Evolutionary conservation across 1,284 basidiomycete species (phyloP).

Genomic region (Agroathelia rolfsii): DNA sequence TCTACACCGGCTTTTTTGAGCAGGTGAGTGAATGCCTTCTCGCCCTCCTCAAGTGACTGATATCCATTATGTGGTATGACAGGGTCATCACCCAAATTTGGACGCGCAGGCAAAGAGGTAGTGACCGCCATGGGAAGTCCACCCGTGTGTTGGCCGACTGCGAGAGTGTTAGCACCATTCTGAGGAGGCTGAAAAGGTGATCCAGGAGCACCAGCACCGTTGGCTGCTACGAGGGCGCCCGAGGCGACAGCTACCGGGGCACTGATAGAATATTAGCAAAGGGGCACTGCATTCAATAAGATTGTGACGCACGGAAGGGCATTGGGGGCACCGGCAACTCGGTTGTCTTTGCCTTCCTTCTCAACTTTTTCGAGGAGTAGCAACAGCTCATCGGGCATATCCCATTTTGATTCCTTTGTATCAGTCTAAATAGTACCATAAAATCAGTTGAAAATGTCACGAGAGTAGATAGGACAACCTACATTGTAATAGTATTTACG

Average conservation of each 20-base stretch:
- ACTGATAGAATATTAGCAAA: constrained; percentile 1
- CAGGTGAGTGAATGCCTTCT: constrained; percentile 88
- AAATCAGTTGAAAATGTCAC: no score
- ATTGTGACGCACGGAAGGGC: no score
- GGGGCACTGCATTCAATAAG: no score
- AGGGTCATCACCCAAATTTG: constrained; percentile 75
- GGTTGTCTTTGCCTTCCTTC: constrained; percentile 60
- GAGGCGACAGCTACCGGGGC: no score
- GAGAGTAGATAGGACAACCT: constrained; percentile 20
- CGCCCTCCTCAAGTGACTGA: constrained; percentile 77
- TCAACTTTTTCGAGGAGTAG: constrained; percentile 77
- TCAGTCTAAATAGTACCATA: constrained; percentile 46
- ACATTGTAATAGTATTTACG: constrained; percentile 92
- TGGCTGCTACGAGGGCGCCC: no score
- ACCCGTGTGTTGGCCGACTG: constrained; percentile 41
- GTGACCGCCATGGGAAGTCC: constrained; percentile 46
- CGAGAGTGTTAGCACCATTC: constrained; percentile 35
- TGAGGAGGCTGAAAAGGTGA: constrained; percentile 16
- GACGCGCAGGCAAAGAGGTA: constrained; percentile 58
- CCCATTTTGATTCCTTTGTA: constrained; percentile 89
- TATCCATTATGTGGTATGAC: constrained; percentile 86
- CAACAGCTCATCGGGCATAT: constrained; percentile 83
- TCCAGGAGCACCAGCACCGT: neutral
- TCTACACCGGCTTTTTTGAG: constrained; percentile 84
- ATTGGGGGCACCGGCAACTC: no score